Base-by-base conservation (phyloP, 139 green algal species). In the Penium margaritaceum region DNA sequence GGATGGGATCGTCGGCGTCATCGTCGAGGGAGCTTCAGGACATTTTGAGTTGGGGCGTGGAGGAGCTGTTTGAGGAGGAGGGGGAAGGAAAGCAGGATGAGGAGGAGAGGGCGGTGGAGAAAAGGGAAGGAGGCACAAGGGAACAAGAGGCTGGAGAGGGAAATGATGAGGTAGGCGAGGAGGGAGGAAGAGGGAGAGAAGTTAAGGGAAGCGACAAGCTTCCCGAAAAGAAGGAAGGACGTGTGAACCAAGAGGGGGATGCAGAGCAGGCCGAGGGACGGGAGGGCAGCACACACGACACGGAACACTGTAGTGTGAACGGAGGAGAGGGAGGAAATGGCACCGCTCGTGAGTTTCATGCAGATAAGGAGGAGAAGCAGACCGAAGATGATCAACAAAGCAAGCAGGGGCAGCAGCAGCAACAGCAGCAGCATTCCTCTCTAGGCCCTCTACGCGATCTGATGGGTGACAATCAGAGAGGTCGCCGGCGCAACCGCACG, bases 1-100 rank as follows among this genome's bases (percentile, higher is more conserved):
- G 5, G n/a, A 4, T 33, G 51, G 51, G 51, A 60, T 19, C 6
- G 51, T 60, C n/a, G n/a, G n/a, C n/a, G n/a, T n/a, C n/a, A n/a
- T n/a, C n/a, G n/a, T n/a, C n/a, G 39, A 76, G 47, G 7, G 88
- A 92, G 74, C 76, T 96, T 51, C 89, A 94, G 55, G 90, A 93
- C 67, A 90, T 96, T 55, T 78, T 96, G 51, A 34, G 84, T 5
- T 91, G 84, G 51, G 82, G 83, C 9, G 76, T 69, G 0, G 29
- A 58, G 58, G 81, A 81, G 38, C 47, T 85, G 1, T 78, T 78
- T 78, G 43, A 64, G 5, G 60, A 61, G 0, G 62, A n/a, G n/a
- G n/a, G n/a, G n/a, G n/a, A n/a, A n/a, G n/a, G n/a, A n/a, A n/a
- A n/a, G n/a, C n/a, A n/a, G n/a, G n/a, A n/a, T n/a, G n/a, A 39